Evolutionary conservation across 805 yeast genomes (phyloP), one percentile per base, ranked within the genome.

Genomic region (Suhomyces canberraensis): DNA sequence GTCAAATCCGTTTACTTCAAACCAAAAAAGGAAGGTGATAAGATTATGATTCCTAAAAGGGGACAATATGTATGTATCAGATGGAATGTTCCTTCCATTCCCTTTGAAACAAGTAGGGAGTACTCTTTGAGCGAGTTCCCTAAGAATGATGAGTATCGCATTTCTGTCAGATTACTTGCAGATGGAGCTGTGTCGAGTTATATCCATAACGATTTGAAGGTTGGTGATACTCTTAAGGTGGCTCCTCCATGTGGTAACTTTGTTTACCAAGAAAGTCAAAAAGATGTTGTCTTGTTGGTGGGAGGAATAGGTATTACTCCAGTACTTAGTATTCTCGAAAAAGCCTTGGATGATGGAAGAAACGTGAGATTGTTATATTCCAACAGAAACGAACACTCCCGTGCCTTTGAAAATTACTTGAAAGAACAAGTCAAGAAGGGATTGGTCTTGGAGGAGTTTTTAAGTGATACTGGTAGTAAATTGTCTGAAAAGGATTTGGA

Each of bases 261-360:
- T 41, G 51, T 58, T 3, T 65, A 62, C 40, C 61, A 64, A 20
- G 44, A 57, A 11, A 24, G 49, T 17, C 35, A 39, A 4, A 48
- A 46, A 11, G 52, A 49, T 25, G 64, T 59, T 16, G 45, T 71
- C 1, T 54, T 79, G 19, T 58, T 79, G 37, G 67, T 77, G 15
- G 84, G 80, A 31, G 89, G 88, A 36, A 77, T 79, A 38, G 88
- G 87, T 43, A 75, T 78, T 34, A 82, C 88, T 4, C 88, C 89
- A 22, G 39, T 78, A 21, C 47, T 81, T 22, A 65, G 85, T 5
- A 71, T 79, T 51, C 51, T 70, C 14, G 76, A 76, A 48, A 33
- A 49, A 6, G 72, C 65, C 6, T 51, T 61, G 32, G 40, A 40
- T 8, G 56, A 54, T 19, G 64, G 58, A 6, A 57, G 58, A 36